These are phyloP conservation scores for Turnera subulata DNA, from an alignment of 345 rosid genomes.

Conservation along the genomic window DNA sequence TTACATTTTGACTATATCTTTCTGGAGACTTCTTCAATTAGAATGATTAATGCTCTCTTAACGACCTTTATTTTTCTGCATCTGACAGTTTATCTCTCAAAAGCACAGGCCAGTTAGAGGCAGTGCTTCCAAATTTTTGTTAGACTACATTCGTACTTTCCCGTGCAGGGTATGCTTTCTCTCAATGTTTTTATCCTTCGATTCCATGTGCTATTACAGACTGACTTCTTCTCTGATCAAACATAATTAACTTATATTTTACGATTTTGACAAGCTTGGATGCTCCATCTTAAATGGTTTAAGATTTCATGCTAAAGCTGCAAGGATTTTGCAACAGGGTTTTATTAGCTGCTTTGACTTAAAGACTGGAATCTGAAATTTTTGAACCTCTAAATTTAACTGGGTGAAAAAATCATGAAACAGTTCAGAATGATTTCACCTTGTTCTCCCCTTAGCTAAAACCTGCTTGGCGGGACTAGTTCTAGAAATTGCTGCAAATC, in stretches of 20 bases:
- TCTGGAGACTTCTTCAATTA: neutral
- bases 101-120: constrained; percentile 82
- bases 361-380: neutral
- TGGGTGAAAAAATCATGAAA: too few relatives aligned
- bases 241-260: neutral
- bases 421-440: too few relatives aligned
- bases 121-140: constrained; percentile 60
- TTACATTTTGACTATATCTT: constrained; percentile 12
- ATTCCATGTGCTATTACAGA: constrained; percentile 6
- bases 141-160: constrained; percentile 51
- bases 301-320: neutral
- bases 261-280: neutral
- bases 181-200: constrained; percentile 1
- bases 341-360: neutral
- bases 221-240: neutral
- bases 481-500: too few relatives aligned
- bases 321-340: neutral
- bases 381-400: too few relatives aligned
- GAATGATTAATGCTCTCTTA: constrained; percentile 8
- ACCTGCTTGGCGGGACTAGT: too few relatives aligned
- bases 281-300: neutral
- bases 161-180: constrained; percentile 70
- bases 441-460: too few relatives aligned
- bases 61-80: constrained; percentile 16
- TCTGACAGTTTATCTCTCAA: constrained; percentile 75